Evolutionary conservation across 305 asterid species (phyloP), one percentile per base, ranked within the genome.

Genomic region (Solanum aculeatissimum): DNA sequence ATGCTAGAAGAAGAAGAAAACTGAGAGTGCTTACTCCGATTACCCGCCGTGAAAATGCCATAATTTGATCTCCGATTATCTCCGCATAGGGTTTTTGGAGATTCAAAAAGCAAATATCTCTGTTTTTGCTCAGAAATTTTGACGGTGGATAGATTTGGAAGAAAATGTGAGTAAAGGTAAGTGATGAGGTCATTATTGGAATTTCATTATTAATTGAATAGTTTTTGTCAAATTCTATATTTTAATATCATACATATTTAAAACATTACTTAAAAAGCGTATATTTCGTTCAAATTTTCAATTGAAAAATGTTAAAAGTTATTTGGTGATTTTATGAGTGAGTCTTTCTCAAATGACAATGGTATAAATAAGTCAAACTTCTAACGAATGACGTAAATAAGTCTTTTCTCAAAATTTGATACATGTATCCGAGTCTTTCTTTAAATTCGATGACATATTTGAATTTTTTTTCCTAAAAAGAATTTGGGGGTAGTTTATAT

Each of bases 1-100:
- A 60, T 4, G 91, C 42, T 60, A 81, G 49, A 74, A 77, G 18
- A 69, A 69, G 49, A 11, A 70, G 54, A 40, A 45, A 70, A 70
- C 32, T 40, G 32, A 70, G 32, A 53, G 53, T 78, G 47, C 82
- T 65, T 35, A 88, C n/a, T 66, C 87, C 87, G 82, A 78, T 78
- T 29, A 53, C 18, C 2, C 82, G 66, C 16, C 12, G 8, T 4
- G 47, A 18, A 78, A 53, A 51, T 78, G 82, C 82, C 82, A 78
- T 78, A 29, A 29, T 51, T 23, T 49, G 81, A 74, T 74, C 43
- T 60, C 68, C 4, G 68, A 60, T 60, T 74, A 74, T 47, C 60
- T 75, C 19, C 47, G 32, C 82, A 78, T 18, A 29, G 66, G 82
- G 9, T 51, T 75, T 77, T 47, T 10, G 27, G 62, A 75, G 81